These are phyloP conservation scores for Pseudovirgaria hyperparasitica DNA, from an alignment of 2,329 filamentous ascomycete species.

Conservation along the genomic window DNA sequence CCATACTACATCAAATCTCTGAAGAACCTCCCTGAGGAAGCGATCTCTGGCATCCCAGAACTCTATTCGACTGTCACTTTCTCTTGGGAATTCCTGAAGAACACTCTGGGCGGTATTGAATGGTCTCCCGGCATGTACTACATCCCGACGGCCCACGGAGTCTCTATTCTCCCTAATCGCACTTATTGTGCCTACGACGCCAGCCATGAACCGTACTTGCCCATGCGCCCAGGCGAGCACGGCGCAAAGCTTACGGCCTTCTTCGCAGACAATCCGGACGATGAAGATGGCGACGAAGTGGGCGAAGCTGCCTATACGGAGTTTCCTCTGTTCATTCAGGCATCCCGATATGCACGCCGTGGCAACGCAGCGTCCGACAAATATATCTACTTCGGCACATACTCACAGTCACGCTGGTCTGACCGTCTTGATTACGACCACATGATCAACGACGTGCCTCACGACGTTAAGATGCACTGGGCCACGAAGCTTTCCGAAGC, in stretches of 20 bases:
- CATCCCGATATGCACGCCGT: conserved; percentile 2
- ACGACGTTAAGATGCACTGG: conserved; percentile 25
- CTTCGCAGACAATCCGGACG: conserved; percentile 26
- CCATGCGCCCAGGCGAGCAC: conserved; percentile 25
- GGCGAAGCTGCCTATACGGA: conserved; percentile 18
- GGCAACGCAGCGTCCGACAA: conserved; percentile 6
- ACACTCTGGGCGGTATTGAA: conserved; percentile 21
- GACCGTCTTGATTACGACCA: conserved; percentile 32
- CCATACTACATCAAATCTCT: conserved; percentile 24
- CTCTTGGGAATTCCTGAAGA: conserved; percentile 22
- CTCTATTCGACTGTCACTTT: conserved; percentile 20
- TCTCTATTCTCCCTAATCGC: conserved; percentile 17
- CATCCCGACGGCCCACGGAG: conserved; percentile 10
- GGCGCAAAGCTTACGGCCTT: conserved; percentile 35
- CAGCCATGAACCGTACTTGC: conserved; percentile 28
- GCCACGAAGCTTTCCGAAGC: conserved; percentile 23
- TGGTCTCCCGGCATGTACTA: conserved; percentile 31
- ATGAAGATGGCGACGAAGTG: conserved; percentile 11
- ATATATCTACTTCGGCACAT: conserved; percentile 34
- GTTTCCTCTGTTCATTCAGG: conserved; percentile 29
- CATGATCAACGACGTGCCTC: conserved; percentile 23
- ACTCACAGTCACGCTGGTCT: conserved; percentile 30
- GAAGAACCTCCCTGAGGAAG: conserved; percentile 6
- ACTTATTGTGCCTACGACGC: conserved; percentile 30
- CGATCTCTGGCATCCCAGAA: conserved; percentile 11